Evolutionary conservation across 768 basidiomycete species (phyloP).

Genomic region (Hypholoma sublateritium): DNA sequence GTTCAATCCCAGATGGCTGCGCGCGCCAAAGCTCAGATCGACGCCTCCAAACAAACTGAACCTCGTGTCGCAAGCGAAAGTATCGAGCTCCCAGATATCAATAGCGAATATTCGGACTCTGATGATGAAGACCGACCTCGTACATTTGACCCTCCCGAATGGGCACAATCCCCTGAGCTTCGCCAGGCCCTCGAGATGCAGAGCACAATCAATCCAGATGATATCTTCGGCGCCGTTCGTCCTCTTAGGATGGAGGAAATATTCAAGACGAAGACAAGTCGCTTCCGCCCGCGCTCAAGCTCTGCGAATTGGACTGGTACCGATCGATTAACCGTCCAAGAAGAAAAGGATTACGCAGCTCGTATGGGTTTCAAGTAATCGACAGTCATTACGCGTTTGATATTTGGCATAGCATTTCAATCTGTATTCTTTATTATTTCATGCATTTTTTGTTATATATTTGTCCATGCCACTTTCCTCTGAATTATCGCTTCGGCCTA

Average conservation of each 20-base stretch:
- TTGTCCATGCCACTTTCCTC: background rate
- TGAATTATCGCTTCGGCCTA: too few species aligned
- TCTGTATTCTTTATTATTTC: background rate
- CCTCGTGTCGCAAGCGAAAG: slow-evolving; percentile 67
- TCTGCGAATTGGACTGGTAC: slow-evolving; percentile 96
- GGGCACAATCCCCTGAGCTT: slow-evolving; percentile 92
- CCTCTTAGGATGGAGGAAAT: slow-evolving; percentile 92
- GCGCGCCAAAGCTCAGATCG: slow-evolving; percentile 64
- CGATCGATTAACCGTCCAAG: slow-evolving; percentile 82
- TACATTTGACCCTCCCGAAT: slow-evolving; percentile 75
- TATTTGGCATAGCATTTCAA: slow-evolving; percentile 1
- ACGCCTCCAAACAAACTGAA: slow-evolving; percentile 50
- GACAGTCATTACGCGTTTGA: slow-evolving; percentile 6
- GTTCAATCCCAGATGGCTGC: slow-evolving; percentile 72
- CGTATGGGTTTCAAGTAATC: slow-evolving; percentile 80
- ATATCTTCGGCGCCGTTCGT: slow-evolving; percentile 88
- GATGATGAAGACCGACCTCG: slow-evolving; percentile 82
- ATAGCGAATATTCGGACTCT: slow-evolving; percentile 96
- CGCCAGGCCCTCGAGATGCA: slow-evolving; percentile 77
- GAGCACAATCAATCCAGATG: slow-evolving; percentile 85
- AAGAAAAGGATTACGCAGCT: slow-evolving; percentile 84
- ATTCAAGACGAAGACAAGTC: slow-evolving; percentile 74
- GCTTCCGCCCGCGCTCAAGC: slow-evolving; percentile 87
- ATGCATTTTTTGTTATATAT: background rate
- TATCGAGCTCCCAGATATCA: slow-evolving; percentile 93